These are phyloP conservation scores for Fusarium transvaalense DNA, from an alignment of 2,329 filamentous ascomycete genomes.

Conservation along the genomic window DNA sequence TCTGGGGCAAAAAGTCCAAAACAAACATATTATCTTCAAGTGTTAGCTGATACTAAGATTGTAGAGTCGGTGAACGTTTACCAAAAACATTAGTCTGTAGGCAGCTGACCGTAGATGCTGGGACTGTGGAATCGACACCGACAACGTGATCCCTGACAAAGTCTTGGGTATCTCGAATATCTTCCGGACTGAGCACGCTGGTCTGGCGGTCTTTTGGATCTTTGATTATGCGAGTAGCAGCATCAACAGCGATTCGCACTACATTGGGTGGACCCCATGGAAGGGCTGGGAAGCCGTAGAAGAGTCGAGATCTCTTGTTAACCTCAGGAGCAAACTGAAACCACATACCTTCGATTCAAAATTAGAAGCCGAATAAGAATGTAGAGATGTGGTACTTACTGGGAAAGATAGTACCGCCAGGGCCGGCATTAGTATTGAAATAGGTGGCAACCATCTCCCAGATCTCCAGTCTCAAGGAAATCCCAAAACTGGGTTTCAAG, in stretches of 20 bases:
- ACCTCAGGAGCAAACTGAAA: constrained; percentile 25
- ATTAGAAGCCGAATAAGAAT: not conserved
- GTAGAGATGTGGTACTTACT: not conserved
- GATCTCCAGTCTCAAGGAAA: constrained; percentile 27
- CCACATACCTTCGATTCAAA: constrained; percentile 17
- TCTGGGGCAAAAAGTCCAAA: constrained; percentile 32
- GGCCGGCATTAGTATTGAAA: constrained; percentile 34
- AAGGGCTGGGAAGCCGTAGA: constrained; percentile 30
- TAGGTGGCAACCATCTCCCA: constrained; percentile 40
- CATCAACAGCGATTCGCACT: constrained; percentile 32
- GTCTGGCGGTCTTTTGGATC: constrained; percentile 17
- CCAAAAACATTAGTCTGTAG: constrained; percentile 31
- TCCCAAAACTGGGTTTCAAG: constrained; percentile 25
- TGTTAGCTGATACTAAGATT: not conserved
- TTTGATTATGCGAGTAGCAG: constrained; percentile 20
- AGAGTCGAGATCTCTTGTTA: constrained; percentile 20
- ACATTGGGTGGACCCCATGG: constrained; percentile 33
- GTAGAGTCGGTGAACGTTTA: not conserved
- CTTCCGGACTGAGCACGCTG: constrained; percentile 8
- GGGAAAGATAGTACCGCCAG: constrained; percentile 32
- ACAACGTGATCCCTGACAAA: constrained; percentile 28
- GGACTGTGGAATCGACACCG: constrained; percentile 23
- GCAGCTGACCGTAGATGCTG: constrained; percentile 26
- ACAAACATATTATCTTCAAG: constrained; percentile 35
- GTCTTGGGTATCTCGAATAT: constrained; percentile 24